These are phyloP conservation scores for Boechera stricta DNA, from an alignment of 345 rosid species.

Conservation along the genomic window DNA sequence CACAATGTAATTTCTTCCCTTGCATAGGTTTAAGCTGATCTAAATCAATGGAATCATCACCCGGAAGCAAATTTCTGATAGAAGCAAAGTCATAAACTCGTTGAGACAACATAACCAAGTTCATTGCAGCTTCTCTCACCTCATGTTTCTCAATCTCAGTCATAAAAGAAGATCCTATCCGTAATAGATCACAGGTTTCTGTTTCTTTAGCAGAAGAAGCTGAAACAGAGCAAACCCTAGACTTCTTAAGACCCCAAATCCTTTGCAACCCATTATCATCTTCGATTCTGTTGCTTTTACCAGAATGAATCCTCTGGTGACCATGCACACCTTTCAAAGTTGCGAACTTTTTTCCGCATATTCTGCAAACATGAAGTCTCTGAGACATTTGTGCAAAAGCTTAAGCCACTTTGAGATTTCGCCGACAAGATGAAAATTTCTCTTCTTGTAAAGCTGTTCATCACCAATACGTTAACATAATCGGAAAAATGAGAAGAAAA, in stretches of 20 bases:
- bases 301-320: slow-evolving; percentile 21
- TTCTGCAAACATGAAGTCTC: slow-evolving; percentile 2
- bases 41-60: slow-evolving; percentile 13
- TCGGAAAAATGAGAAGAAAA: not conserved
- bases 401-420: not conserved
- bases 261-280: not conserved
- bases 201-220: not conserved
- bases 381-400: slow-evolving; percentile 1
- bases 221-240: not conserved
- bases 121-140: slow-evolving; percentile 35
- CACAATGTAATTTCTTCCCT: not conserved
- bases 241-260: slow-evolving; percentile 1
- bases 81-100: slow-evolving; percentile 20
- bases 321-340: slow-evolving; percentile 2
- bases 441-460: slow-evolving; percentile 7
- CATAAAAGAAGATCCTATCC: slow-evolving; percentile 16
- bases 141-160: slow-evolving; percentile 31
- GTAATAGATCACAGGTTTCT: not conserved
- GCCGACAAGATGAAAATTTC: not conserved
- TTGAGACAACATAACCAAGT: slow-evolving; percentile 33
- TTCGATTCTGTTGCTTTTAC: not conserved
- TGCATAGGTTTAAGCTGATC: not conserved
- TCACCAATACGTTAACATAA: not conserved
- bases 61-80: not conserved
- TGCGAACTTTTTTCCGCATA: not conserved